These are phyloP conservation scores for Saccharum officinarum DNA, from an alignment of 176 grass and related monocot species.

Conservation along the genomic window DNA sequence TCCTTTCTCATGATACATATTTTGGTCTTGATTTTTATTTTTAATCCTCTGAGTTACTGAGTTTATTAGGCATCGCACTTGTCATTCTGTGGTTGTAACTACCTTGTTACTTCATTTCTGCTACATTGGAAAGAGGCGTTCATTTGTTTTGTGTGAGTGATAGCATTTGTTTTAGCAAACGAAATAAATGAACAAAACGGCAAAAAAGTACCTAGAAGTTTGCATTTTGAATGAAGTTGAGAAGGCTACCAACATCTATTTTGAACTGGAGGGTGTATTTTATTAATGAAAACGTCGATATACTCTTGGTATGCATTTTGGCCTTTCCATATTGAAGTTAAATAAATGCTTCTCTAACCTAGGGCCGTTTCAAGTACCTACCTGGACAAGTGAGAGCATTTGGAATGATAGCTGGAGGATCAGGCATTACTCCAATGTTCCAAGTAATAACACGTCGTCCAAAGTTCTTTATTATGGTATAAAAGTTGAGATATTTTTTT, in stretches of 20 bases:
- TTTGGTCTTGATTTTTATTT: not conserved
- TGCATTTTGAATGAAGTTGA: not conserved
- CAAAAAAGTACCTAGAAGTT: not conserved
- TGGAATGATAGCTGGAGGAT: constrained; percentile 95
- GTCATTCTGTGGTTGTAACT: not conserved
- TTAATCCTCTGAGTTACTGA: not conserved
- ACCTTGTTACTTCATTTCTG: not conserved
- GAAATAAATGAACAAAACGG: not conserved
- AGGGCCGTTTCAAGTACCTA: constrained; percentile 91
- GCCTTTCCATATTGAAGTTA: not conserved
- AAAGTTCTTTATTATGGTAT: constrained; percentile 2
- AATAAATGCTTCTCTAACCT: constrained; percentile 11
- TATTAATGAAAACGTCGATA: not conserved
- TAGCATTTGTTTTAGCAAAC: not conserved
- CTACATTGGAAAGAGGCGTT: not conserved
- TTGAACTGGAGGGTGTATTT: not conserved
- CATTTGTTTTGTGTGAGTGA: not conserved
- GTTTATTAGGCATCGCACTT: not conserved
- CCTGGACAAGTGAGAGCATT: constrained; percentile 90
- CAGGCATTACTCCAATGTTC: constrained; percentile 97
- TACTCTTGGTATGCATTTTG: not conserved
- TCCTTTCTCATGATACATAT: not conserved
- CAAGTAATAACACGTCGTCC: constrained; percentile 56
- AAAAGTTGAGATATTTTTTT: not conserved
- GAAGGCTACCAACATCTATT: not conserved